Evolutionary conservation across 805 yeast genomes (phyloP).

Genomic region (Candida hispaniensis): DNA sequence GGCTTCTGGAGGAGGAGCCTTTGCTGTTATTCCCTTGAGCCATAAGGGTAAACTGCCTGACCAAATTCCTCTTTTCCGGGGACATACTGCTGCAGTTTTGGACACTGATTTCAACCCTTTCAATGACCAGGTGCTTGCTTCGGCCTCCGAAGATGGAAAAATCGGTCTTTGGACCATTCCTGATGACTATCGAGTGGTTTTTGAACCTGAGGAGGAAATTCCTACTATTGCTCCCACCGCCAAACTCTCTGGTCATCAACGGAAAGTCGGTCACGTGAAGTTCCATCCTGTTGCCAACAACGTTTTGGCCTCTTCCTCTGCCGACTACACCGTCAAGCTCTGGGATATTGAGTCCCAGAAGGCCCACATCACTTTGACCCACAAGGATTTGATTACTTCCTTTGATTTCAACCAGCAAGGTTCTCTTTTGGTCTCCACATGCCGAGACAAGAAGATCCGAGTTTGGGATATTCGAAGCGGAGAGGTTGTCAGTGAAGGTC

Average conservation of each 20-base stretch:
- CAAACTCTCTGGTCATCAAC: constrained; percentile 69
- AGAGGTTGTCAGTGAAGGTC: constrained; percentile 66
- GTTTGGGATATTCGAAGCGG: constrained; percentile 85
- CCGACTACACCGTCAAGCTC: constrained; percentile 81
- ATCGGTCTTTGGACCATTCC: constrained; percentile 86
- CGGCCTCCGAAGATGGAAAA: constrained; percentile 75
- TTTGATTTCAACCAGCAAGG: constrained; percentile 89
- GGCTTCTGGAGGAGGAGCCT: constrained; percentile 95
- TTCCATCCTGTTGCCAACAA: constrained; percentile 84
- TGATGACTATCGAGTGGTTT: constrained; percentile 49
- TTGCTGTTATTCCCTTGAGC: constrained; percentile 77
- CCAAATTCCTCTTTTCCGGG: constrained; percentile 83
- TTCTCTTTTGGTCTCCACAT: constrained; percentile 70
- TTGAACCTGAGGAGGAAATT: constrained; percentile 40
- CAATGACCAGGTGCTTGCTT: constrained; percentile 59
- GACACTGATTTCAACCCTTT: constrained; percentile 96
- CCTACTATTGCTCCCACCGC: constrained; percentile 63
- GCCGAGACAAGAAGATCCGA: constrained; percentile 81
- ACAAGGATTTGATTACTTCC: constrained; percentile 85
- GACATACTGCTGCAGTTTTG: constrained; percentile 88
- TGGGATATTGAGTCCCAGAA: constrained; percentile 81
- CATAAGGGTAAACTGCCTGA: constrained; percentile 94
- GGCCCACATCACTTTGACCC: constrained; percentile 61
- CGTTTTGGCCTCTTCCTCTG: constrained; percentile 79
- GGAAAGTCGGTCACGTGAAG: constrained; percentile 86